Evolutionary conservation across 2,329 filamentous ascomycete genomes (phyloP), one percentile per base, ranked within the genome.

Genomic region (Fusarium liriodendri): DNA sequence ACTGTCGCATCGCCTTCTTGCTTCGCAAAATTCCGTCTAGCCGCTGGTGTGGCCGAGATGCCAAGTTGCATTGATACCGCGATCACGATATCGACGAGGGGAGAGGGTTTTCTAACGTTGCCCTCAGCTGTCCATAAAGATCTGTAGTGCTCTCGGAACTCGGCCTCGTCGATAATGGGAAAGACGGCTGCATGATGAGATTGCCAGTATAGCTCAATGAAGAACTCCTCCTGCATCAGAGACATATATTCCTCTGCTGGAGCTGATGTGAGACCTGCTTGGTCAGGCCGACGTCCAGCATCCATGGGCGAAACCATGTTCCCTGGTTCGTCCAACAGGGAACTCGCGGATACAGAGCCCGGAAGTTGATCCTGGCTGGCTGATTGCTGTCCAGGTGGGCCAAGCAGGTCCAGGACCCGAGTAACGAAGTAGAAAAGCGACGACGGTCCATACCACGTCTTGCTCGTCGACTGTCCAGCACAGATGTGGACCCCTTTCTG

Each of bases 401-500:
- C 29, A 9, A 55, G 29, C 4, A 55, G 32, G 27, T n/a, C 52
- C 5, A 33, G 32, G 13, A 55, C 35, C 14, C 54, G 64, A 3
- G 35, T 29, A 16, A 64, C 52, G 37, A 70, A 70, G 52, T 60
- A 67, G 22, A 59, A 70, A 14, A 70, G 47, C 8, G 67, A 70
- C 22, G 63, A 70, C 13, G 58, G 55, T 9, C 67, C 67, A 27
- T 66, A 70, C 67, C 67, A 70, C 3, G 64, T 64, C 29, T 66
- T 37, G 20, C 63, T 66, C 37, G 37, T n/a, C 2, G 63, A 66
- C 6, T 55, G 52, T 6, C 38, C 57, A 60, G 64, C 25, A 10
- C 63, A 32, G 45, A 70, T 45, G 37, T 60, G 59, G 20, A 67
- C 59, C 2, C 67, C 67, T 38, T 67, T 59, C 8, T 52, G 55